Evolutionary conservation across 129 eudicot species (phyloP).

Genomic region (Apium graveolens): DNA sequence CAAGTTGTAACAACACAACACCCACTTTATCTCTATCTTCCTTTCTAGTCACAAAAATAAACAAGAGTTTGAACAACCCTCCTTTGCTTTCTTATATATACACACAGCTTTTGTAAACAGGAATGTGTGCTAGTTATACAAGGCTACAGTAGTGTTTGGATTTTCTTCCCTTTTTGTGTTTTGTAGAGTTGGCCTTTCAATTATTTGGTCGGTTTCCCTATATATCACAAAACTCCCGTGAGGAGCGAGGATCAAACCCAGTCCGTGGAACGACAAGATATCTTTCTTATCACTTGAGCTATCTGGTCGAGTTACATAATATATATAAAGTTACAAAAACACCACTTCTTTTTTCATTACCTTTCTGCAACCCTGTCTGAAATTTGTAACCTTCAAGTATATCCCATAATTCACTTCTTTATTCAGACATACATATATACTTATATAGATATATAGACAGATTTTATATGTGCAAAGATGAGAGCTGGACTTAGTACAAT

Average conservation of each 20-base stretch:
- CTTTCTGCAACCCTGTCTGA: neutral
- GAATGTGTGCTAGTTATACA: neutral
- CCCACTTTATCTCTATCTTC: neutral
- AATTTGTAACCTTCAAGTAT: neutral
- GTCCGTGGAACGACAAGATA: too few species aligned
- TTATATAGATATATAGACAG: neutral
- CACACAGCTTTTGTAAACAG: neutral
- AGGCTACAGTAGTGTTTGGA: neutral
- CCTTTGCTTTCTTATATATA: neutral
- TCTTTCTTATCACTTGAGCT: too few species aligned
- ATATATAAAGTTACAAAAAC: neutral
- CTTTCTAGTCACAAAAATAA: neutral
- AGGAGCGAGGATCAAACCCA: too few species aligned
- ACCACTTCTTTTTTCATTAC: neutral
- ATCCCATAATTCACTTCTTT: neutral
- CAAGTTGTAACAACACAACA: neutral
- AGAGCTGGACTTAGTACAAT: constrained; percentile 86
- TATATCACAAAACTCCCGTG: too few species aligned
- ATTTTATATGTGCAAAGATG: constrained; percentile 23
- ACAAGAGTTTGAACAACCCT: neutral
- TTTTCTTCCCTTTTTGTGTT: constrained; percentile 2
- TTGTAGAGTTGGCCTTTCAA: neutral
- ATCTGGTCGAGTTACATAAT: neutral
- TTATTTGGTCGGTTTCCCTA: constrained; percentile 7
- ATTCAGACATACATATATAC: neutral